A percentile compares a stretch with the other conserved stretches of the same genome.
These are phyloP conservation scores for Meyerozyma smithsonii DNA, from an alignment of 1,139 yeast genomes.

Conservation along the genomic window DNA sequence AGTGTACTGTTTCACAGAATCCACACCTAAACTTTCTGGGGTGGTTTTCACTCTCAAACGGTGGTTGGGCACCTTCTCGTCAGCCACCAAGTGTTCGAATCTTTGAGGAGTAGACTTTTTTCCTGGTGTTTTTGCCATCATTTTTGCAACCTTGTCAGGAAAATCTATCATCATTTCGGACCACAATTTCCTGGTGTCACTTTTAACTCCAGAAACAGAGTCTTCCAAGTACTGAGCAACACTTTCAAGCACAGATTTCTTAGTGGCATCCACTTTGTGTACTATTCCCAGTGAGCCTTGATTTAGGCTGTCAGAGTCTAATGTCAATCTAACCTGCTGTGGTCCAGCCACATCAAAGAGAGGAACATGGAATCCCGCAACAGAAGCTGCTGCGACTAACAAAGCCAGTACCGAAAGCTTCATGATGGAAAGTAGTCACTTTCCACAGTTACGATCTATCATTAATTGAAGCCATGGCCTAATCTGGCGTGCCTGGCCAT, in stretches of 20 bases:
- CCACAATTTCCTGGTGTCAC: constrained; percentile 52
- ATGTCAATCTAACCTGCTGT: constrained; percentile 22
- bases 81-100: constrained; percentile 55
- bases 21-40: constrained; percentile 66
- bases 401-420: constrained; percentile 15
- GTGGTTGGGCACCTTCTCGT: constrained; percentile 47
- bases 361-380: constrained; percentile 30
- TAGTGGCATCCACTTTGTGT: constrained; percentile 15
- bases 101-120: constrained; percentile 32
- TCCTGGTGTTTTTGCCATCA: constrained; percentile 49
- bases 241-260: constrained; percentile 22
- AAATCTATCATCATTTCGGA: constrained; percentile 53
- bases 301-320: constrained; percentile 13
- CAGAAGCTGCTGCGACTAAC: constrained; percentile 17
- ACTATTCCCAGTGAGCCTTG: constrained; percentile 14
- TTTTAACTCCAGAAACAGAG: constrained; percentile 42
- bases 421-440: too few relatives aligned
- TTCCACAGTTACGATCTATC: too few relatives aligned
- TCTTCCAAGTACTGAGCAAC: constrained; percentile 40
- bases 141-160: constrained; percentile 46
- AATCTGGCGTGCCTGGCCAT: too few relatives aligned
- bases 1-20: constrained; percentile 73
- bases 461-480: too few relatives aligned
- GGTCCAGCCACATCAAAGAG: constrained; percentile 21
- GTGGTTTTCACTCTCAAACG: constrained; percentile 56